Base-by-base conservation (phyloP, 2,329 filamentous ascomycete species). In the Verticillium klebahnii region DNA sequence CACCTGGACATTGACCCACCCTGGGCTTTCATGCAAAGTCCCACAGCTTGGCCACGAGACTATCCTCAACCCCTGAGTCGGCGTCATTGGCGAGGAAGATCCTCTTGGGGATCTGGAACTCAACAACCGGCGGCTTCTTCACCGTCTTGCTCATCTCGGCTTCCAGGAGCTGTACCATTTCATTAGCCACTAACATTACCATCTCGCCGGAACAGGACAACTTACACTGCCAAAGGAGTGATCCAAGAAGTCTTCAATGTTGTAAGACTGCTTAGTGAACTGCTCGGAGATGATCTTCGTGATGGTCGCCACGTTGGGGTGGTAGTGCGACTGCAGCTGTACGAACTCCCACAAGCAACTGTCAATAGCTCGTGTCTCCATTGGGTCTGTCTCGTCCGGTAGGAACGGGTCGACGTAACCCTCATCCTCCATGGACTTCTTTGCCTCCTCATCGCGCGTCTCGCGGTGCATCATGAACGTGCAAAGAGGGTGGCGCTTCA, bases 401-500 rank as follows among this genome's bases (percentile, higher is more conserved):
- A 90, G 74, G 72, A 97, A 99, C 0, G 91, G 89, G 70, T 99
- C 96, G 31, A 77, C 74, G 58, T 84, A 73, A 4, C 86, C 86
- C 59, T 85, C 75, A 34, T 84, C 82, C 67, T 90, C 85, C 25
- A 93, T 77, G 58, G 81, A 70, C 60, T 83, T 82, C 68, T 84
- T 85, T 58, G 80, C 77, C 59, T 87, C 83, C 1, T 81, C 72
- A 52, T 87, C 86, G 57, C 82, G 83, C 40, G 84, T 80, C 63
- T 86, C 87, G 60, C 95, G 88, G 74, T 99, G 96, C 67, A 99
- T 86, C 93, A 99, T 96, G 70, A 97, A 98, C 0, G 94, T 96
- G 71, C 92, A 96, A 1, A 89, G 87, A 1, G 94, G 94, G 73
- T 99, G 95, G 67, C 85, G 85, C 75, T 92, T 95, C 73, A 99